Evolutionary conservation across 108 stramenopile species (phyloP).

Genomic region (Stephanodiscus triporus): DNA sequence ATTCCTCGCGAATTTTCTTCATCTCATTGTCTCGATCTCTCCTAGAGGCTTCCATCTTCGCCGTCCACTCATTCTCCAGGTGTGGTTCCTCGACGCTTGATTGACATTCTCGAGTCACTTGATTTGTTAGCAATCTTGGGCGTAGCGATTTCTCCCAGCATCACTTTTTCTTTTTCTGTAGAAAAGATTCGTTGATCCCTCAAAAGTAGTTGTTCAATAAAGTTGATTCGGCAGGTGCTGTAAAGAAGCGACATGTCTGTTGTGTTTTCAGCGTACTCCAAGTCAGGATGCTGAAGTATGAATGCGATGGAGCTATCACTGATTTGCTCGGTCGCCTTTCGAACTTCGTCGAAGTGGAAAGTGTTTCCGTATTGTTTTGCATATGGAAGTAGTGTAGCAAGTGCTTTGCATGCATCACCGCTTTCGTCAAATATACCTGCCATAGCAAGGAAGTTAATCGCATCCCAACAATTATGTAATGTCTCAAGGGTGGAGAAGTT

Average conservation of each 20-base stretch:
- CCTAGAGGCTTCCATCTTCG: slow-evolving; percentile 25
- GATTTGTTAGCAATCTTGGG: not conserved
- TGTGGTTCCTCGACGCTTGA: slow-evolving; percentile 3
- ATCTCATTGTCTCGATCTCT: slow-evolving; percentile 13
- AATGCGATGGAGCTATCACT: slow-evolving; percentile 7
- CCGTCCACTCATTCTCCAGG: slow-evolving; percentile 30
- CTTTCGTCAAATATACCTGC: slow-evolving; percentile 8
- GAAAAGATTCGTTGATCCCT: not conserved
- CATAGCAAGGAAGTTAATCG: slow-evolving; percentile 14
- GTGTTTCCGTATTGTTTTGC: not conserved
- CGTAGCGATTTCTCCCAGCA: not conserved
- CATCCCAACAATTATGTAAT: not conserved
- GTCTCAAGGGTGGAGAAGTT: not conserved
- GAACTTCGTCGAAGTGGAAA: not conserved
- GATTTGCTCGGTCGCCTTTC: not conserved
- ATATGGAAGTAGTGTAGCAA: slow-evolving; percentile 1
- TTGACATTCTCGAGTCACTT: not conserved
- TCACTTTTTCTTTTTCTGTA: not conserved
- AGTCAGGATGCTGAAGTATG: not conserved
- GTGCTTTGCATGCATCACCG: not conserved
- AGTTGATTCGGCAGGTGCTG: not conserved
- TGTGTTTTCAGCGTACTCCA: slow-evolving; percentile 12
- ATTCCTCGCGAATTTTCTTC: slow-evolving; percentile 23
- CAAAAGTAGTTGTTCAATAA: not conserved
- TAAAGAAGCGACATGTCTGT: slow-evolving; percentile 5